Evolutionary conservation across 345 rosid species (phyloP).

Genomic region (Corchorus olitorius): DNA sequence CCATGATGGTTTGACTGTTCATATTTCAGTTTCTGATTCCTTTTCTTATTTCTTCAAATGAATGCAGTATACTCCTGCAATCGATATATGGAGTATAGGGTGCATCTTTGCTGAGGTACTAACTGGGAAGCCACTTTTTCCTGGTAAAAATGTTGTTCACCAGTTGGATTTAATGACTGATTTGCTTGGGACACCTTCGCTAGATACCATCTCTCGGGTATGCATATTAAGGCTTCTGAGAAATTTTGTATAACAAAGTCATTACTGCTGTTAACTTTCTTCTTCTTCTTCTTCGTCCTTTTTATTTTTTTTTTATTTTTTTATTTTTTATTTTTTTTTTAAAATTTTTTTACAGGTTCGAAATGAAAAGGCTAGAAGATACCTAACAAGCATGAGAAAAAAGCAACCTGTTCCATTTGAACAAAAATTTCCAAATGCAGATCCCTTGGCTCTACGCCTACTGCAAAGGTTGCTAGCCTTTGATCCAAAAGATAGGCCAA

Average conservation of each 20-base stretch:
- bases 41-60: constrained; percentile 4
- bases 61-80: constrained; percentile 93
- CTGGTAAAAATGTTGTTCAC: constrained; percentile 96
- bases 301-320: neutral
- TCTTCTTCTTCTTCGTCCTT: neutral
- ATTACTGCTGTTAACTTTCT: neutral
- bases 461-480: constrained; percentile 86
- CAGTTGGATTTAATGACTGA: constrained; percentile 97
- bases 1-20: constrained; percentile 1
- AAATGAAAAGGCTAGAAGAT: constrained; percentile 92
- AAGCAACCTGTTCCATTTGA: constrained; percentile 71
- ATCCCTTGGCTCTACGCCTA: constrained; percentile 73
- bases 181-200: constrained; percentile 89
- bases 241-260: neutral
- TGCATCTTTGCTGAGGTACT: constrained; percentile 95
- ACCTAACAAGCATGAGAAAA: constrained; percentile 93
- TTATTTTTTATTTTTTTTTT: no score
- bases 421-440: constrained; percentile 81
- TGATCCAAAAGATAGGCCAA: constrained; percentile 89
- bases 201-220: constrained; percentile 91
- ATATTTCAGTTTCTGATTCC: constrained; percentile 4
- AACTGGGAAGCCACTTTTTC: constrained; percentile 86
- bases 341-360: constrained; percentile 53
- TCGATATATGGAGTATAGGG: constrained; percentile 97
- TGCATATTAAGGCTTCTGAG: constrained; percentile 11